Evolutionary conservation across 495 filamentous ascomycete species (phyloP).

Genomic region (Trichocladium uniseriatum): DNA sequence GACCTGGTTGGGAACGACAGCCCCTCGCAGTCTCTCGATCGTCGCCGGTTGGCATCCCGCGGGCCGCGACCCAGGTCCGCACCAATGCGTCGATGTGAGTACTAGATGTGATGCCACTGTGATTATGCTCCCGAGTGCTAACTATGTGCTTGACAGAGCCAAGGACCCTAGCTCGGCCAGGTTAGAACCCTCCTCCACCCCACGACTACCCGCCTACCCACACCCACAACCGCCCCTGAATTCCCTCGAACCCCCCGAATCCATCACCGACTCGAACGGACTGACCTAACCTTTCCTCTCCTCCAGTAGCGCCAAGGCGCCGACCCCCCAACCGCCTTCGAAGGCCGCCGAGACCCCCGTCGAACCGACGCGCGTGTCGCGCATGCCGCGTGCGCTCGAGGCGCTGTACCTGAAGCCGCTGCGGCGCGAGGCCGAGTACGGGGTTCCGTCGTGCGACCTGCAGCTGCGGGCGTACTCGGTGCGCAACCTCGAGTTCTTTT

Average conservation of each 20-base stretch:
- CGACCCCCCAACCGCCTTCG: background rate
- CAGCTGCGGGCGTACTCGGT: slow-evolving; percentile 88
- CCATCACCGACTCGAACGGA: background rate
- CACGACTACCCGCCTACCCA: background rate
- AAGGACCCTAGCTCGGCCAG: background rate
- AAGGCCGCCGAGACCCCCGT: background rate
- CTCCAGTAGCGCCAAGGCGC: background rate
- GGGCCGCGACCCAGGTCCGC: slow-evolving; percentile 20
- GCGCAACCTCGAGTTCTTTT: slow-evolving; percentile 87
- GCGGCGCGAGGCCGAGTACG: slow-evolving; percentile 60
- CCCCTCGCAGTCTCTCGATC: slow-evolving; percentile 16
- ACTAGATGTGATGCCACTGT: background rate
- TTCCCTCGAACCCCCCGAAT: background rate
- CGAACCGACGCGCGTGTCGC: slow-evolving; percentile 5
- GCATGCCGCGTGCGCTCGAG: slow-evolving; percentile 42
- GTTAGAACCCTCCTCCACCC: slow-evolving; percentile 1
- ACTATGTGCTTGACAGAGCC: background rate
- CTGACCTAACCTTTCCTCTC: background rate
- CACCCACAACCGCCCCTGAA: background rate
- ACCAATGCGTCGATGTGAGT: slow-evolving; percentile 23
- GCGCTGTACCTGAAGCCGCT: slow-evolving; percentile 79
- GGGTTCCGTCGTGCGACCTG: slow-evolving; percentile 77
- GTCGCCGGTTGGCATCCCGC: slow-evolving; percentile 13
- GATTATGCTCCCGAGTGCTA: background rate
- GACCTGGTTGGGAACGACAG: slow-evolving; percentile 9